phyloP scores from a whole-genome alignment of 2,329 filamentous ascomycete genomes.

The Calonectria leucothoes region DNA sequence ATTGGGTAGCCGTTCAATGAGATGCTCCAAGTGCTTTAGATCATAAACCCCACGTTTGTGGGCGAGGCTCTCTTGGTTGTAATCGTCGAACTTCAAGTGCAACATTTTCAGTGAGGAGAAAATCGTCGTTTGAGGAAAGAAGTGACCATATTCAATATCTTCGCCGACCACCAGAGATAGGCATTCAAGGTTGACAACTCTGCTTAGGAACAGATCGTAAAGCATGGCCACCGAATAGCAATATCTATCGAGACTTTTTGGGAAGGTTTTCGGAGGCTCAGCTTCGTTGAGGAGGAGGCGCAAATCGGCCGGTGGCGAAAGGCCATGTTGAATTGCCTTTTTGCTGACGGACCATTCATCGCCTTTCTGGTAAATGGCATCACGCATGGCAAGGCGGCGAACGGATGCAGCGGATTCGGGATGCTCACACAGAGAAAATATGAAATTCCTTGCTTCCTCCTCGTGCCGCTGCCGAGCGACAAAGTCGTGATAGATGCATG shows the following conservation, averaged over 20 bases:
- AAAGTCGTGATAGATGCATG: background rate
- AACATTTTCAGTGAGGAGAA: background rate
- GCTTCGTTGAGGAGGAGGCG: background rate
- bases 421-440: background rate
- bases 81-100: background rate
- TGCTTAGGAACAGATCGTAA: background rate
- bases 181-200: background rate
- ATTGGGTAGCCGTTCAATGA: background rate
- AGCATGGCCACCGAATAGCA: background rate
- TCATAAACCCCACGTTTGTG: background rate
- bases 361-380: background rate
- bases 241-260: background rate
- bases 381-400: background rate
- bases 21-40: background rate
- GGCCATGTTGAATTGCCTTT: background rate
- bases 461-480: background rate
- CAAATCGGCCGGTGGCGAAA: background rate
- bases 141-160: background rate
- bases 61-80: background rate
- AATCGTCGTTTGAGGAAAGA: background rate
- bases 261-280: background rate
- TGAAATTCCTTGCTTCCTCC: background rate
- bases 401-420: background rate
- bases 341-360: background rate
- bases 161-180: background rate